phyloP scores from a whole-genome alignment of 768 basidiomycete genomes.

The Amylocystis lapponica region DNA sequence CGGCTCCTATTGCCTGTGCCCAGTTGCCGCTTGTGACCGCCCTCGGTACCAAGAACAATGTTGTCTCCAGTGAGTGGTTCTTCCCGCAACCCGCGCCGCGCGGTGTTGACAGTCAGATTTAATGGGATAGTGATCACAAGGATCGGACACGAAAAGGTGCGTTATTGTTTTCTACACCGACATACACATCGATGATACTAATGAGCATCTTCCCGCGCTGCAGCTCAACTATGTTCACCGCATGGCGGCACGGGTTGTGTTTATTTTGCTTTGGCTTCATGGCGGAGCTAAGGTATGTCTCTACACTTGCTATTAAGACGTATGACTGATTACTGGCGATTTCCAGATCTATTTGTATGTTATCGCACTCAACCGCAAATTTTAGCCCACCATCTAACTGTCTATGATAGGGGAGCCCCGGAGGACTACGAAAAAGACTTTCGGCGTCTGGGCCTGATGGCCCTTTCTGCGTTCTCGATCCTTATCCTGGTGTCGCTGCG shows the following conservation, averaged over 20 bases:
- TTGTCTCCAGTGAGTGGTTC: conserved; percentile 39
- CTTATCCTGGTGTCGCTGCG: conserved; percentile 43
- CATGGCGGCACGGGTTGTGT: conserved; percentile 40
- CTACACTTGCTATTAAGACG: too few species aligned
- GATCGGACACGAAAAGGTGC: conserved; percentile 41
- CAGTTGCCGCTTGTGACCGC: conserved; percentile 66
- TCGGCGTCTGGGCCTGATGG: conserved; percentile 30
- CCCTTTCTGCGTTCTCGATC: conserved; percentile 35
- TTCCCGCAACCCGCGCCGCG: too few species aligned
- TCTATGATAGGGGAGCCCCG: background rate
- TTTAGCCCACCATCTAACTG: too few species aligned
- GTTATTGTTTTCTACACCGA: conserved; percentile 14
- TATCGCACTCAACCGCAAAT: too few species aligned
- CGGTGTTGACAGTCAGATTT: too few species aligned
- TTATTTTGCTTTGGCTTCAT: conserved; percentile 46
- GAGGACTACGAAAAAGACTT: conserved; percentile 12
- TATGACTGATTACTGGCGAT: too few species aligned
- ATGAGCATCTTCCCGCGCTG: background rate
- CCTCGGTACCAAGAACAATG: conserved; percentile 64
- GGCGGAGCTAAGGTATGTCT: conserved; percentile 34
- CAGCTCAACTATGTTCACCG: conserved; percentile 43
- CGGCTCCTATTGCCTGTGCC: conserved; percentile 41
- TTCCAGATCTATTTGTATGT: too few species aligned
- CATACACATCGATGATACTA: background rate
- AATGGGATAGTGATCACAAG: conserved; percentile 53